phyloP scores from a whole-genome alignment of 1,139 yeast genomes.

The Suhomyces wounanorum region DNA sequence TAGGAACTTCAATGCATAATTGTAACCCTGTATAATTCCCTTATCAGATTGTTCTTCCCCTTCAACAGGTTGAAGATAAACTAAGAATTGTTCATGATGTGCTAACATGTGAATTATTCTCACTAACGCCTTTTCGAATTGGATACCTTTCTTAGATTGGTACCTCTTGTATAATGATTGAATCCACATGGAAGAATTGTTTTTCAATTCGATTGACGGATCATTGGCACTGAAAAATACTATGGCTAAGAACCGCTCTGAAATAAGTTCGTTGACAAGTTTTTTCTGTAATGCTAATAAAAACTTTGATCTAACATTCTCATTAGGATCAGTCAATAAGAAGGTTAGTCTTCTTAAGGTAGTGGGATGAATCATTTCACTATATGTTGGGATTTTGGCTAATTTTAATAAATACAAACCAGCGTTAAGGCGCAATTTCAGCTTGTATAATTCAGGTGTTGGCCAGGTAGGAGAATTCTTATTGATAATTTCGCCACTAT shows the following conservation, averaged over 20 bases:
- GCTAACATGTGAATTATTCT: constrained; percentile 71
- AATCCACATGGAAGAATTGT: constrained; percentile 70
- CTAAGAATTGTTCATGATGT: constrained; percentile 70
- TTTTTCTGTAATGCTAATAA: constrained; percentile 53
- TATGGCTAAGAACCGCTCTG: constrained; percentile 67
- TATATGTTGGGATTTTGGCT: constrained; percentile 57
- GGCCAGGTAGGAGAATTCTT: constrained; percentile 47
- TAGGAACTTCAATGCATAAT: constrained; percentile 60
- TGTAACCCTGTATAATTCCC: constrained; percentile 39
- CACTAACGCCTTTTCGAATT: constrained; percentile 64
- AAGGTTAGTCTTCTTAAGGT: constrained; percentile 56
- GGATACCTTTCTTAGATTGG: constrained; percentile 43
- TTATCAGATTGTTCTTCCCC: constrained; percentile 16
- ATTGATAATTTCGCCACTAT: constrained; percentile 79
- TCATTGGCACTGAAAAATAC: constrained; percentile 79
- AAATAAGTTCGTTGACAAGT: constrained; percentile 53
- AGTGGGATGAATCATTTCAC: constrained; percentile 52
- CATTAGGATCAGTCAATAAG: constrained; percentile 67
- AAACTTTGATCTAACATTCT: constrained; percentile 57
- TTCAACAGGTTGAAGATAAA: constrained; percentile 31
- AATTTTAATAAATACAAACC: constrained; percentile 67
- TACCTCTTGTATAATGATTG: constrained; percentile 56
- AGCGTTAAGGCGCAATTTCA: constrained; percentile 66
- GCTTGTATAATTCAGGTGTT: constrained; percentile 66
- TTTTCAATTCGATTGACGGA: constrained; percentile 53